Conservation (phyloP, 2,329 filamentous ascomycete species). For the Gaeumannomyces tritici region DNA sequence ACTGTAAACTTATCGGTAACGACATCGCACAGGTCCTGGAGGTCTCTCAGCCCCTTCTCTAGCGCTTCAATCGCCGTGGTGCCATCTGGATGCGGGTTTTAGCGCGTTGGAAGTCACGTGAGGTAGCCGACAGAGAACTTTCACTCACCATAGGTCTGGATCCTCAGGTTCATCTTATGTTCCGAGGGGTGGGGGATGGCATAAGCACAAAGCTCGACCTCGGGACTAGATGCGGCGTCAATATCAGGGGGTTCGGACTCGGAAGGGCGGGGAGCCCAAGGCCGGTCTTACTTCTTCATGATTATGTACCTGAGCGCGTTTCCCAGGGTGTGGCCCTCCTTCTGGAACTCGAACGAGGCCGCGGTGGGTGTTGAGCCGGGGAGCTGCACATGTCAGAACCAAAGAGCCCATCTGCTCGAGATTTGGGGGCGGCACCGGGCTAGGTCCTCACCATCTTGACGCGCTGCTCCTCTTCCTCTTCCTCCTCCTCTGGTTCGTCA, state of each 20-base stretch:
- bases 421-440: conserved; percentile 4
- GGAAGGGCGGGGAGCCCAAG: not conserved
- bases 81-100: conserved; percentile 44
- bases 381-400: conserved; percentile 41
- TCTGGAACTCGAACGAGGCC: conserved; percentile 88
- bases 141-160: conserved; percentile 84
- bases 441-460: conserved; percentile 47
- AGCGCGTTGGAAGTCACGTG: conserved; percentile 3
- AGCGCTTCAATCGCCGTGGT: conserved; percentile 76
- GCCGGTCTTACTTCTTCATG: conserved; percentile 80
- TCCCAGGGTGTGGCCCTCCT: conserved; percentile 90
- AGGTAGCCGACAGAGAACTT: not conserved
- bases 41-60: conserved; percentile 79
- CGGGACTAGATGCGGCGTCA: conserved; percentile 51
- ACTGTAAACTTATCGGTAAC: conserved; percentile 81
- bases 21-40: conserved; percentile 88
- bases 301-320: conserved; percentile 92
- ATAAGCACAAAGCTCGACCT: conserved; percentile 97
- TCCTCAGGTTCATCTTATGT: conserved; percentile 90
- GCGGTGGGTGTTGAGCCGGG: conserved; percentile 79
- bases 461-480: conserved; percentile 41
- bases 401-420: conserved; percentile 1
- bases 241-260: not conserved
- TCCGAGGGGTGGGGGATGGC: conserved; percentile 96
- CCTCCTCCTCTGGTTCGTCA: conserved; percentile 33